Conservation (phyloP, 2,329 filamentous ascomycete species). For the Alternaria incomplexa region DNA sequence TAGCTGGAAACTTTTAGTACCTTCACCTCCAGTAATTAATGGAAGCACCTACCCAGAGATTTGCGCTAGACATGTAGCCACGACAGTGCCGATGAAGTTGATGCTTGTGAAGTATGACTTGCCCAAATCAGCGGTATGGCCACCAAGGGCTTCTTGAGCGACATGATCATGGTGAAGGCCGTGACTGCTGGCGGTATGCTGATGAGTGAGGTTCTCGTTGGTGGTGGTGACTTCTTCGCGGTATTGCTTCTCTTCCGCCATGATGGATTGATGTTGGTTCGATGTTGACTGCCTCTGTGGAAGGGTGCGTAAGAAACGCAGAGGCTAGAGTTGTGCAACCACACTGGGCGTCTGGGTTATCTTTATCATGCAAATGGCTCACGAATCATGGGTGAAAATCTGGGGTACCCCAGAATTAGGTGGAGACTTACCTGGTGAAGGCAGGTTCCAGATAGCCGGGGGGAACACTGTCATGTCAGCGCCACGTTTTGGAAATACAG, state of each 20-base stretch:
- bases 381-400: slow-evolving; percentile 7
- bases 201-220: slow-evolving; percentile 5
- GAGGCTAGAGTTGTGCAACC: not conserved
- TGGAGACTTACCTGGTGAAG: slow-evolving; percentile 2
- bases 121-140: slow-evolving; percentile 31
- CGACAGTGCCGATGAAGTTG: slow-evolving; percentile 39
- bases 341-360: slow-evolving; percentile 7
- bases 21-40: not conserved
- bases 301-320: not conserved
- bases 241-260: slow-evolving; percentile 30
- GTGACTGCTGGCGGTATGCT: slow-evolving; percentile 10
- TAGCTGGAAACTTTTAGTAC: slow-evolving; percentile 16
- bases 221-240: slow-evolving; percentile 17
- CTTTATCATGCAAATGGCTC: slow-evolving; percentile 6
- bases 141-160: slow-evolving; percentile 36
- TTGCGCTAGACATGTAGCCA: slow-evolving; percentile 40
- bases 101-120: slow-evolving; percentile 33
- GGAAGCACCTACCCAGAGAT: slow-evolving; percentile 25
- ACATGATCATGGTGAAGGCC: slow-evolving; percentile 40
- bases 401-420: slow-evolving; percentile 7
- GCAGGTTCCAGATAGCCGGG: slow-evolving; percentile 8
- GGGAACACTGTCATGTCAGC: slow-evolving; percentile 1
- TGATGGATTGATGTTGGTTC: slow-evolving; percentile 4
- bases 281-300: not conserved
- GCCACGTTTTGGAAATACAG: not conserved